phyloP scores from a whole-genome alignment of 768 basidiomycete species.

The Lactifluus echinatus region DNA sequence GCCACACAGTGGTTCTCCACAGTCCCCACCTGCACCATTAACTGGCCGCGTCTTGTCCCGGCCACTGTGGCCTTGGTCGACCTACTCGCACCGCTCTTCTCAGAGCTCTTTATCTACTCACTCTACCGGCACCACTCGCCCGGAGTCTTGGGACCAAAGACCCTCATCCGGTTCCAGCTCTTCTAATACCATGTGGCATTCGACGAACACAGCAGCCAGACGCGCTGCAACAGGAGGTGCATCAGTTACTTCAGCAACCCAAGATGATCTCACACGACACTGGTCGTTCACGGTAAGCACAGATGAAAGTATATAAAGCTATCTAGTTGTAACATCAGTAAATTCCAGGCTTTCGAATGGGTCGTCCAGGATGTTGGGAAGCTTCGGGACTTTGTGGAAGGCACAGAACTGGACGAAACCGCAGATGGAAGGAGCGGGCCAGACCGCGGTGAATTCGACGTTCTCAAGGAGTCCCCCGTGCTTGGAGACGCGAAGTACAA shows the following conservation, averaged over 20 bases:
- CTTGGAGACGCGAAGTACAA: conserved; percentile 65
- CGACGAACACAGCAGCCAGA: conserved; percentile 14
- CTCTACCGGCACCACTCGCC: conserved; percentile 23
- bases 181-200: conserved; percentile 21
- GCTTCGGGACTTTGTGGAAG: conserved; percentile 50
- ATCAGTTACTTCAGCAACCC: conserved; percentile 20
- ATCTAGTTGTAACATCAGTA: neutral
- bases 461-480: conserved; percentile 55
- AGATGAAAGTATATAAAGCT: neutral
- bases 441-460: conserved; percentile 44
- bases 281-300: conserved; percentile 53
- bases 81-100: conserved; percentile 30
- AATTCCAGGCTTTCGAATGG: conserved; percentile 63
- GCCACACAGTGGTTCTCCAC: conserved; percentile 11
- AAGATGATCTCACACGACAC: conserved; percentile 46
- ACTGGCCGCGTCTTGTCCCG: conserved; percentile 24
- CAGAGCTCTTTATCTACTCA: conserved; percentile 27
- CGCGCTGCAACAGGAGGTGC: conserved; percentile 11
- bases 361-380: conserved; percentile 47
- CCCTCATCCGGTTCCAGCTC: conserved; percentile 22
- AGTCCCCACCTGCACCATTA: conserved; percentile 14
- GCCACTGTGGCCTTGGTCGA: conserved; percentile 53
- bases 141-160: conserved; percentile 25
- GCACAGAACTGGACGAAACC: conserved; percentile 17
- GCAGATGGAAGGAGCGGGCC: conserved; percentile 25